Base-by-base conservation (phyloP, 2,329 filamentous ascomycete genomes). In the Arthrobotrys entomopaga region DNA sequence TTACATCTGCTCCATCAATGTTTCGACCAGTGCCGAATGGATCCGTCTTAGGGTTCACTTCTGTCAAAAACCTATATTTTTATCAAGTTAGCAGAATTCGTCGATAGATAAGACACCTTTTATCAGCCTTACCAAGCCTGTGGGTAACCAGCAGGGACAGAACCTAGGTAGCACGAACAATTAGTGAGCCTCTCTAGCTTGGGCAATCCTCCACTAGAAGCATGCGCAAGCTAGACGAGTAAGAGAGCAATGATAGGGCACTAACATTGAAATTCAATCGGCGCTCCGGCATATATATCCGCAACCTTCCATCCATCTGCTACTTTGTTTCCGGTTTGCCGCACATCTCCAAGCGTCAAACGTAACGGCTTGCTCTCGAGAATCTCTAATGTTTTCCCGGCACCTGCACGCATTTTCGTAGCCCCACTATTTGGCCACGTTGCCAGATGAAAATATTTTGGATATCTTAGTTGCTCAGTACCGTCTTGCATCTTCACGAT, bases 261-360 rank as follows among this genome's bases (percentile, higher is more conserved):
- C 67, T 49, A 2, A 65, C 67, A n/a, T 49, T 74, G 70, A 6
- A 74, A 5, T 46, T 74, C 49, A 24, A 74, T 67, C 15, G 70
- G 70, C 0, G 29, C 40, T 5, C 70, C 70, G 16, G 46, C 29
- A 10, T 42, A 26, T 22, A 74, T 61, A 63, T 74, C 42, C 11
- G 42, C 8, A 1, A 46, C 8, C 3, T 40, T 74, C 61, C 61
- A 67, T 0, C 57, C 63, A 16, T 63, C 58, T 19, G 6, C 11
- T 15, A 67, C 29, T n/a, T 22, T 22, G n/a, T 74, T 67, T 6
- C 70, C 70, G 5, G 70, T 67, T 22, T 46, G 56, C 15, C 38
- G 3, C 11, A 66, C 52, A 49, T 67, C 52, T 1, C 70, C 70
- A 22, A 63, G 10, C 64, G 24, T 46, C 50, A 67, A 61, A 5